Evolutionary conservation across 768 basidiomycete species (phyloP).

Genomic region (Leccinum ochraceum): DNA sequence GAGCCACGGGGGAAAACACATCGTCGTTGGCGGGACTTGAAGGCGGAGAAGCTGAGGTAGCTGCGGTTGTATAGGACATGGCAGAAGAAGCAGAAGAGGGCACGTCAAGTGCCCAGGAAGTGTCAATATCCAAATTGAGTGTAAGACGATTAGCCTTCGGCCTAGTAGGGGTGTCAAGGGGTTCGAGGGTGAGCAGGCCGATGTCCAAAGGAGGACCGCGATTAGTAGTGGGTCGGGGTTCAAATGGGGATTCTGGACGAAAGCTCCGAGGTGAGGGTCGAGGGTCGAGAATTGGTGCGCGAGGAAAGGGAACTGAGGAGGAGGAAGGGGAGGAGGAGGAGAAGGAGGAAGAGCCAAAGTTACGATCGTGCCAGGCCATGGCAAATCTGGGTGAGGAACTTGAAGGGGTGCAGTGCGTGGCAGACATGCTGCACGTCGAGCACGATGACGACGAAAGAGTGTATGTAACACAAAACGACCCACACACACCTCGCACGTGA

Average conservation of each 20-base stretch:
- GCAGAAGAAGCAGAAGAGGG: conserved; percentile 19
- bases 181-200: conserved; percentile 9
- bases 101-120: conserved; percentile 18
- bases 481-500: conserved; percentile 27
- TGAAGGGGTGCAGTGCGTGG: conserved; percentile 32
- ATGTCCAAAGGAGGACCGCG: conserved; percentile 12
- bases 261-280: conserved; percentile 6
- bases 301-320: conserved; percentile 25
- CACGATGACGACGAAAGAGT: not conserved
- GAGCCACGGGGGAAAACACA: conserved; percentile 8
- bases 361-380: not conserved
- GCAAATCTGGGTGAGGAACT: not conserved
- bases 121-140: conserved; percentile 26
- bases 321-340: conserved; percentile 13
- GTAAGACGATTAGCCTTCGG: conserved; percentile 15
- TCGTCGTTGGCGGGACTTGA: conserved; percentile 16
- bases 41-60: conserved; percentile 13
- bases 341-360: not conserved
- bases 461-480: conserved; percentile 9
- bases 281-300: conserved; percentile 6
- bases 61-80: conserved; percentile 27
- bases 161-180: conserved; percentile 11
- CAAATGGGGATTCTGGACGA: conserved; percentile 19
- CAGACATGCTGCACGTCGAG: conserved; percentile 31
- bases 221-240: conserved; percentile 18